Conservation (phyloP, 768 basidiomycete species). For the Leccinum truebloodii region DNA sequence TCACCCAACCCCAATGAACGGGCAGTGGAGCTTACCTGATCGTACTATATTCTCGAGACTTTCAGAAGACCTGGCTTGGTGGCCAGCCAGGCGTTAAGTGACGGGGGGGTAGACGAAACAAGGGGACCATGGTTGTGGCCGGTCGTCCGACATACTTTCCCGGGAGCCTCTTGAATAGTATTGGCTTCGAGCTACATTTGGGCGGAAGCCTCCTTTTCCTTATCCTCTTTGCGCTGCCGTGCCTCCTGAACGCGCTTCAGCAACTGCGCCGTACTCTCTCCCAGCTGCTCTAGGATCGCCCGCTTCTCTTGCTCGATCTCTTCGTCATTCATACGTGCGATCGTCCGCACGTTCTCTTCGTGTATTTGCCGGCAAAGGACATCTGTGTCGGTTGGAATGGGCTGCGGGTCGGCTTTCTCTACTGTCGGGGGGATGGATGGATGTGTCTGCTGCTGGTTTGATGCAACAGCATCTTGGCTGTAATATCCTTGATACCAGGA, state of each 20-base stretch:
- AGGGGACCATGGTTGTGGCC: not conserved
- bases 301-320: slow-evolving; percentile 66
- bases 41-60: slow-evolving; percentile 30
- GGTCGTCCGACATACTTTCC: no score
- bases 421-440: not conserved
- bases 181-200: slow-evolving; percentile 1
- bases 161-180: not conserved
- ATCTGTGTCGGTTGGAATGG: slow-evolving; percentile 27
- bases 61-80: slow-evolving; percentile 18
- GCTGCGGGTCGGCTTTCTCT: slow-evolving; percentile 8
- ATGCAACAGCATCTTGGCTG: slow-evolving; percentile 42
- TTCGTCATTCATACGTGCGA: slow-evolving; percentile 69
- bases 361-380: slow-evolving; percentile 60
- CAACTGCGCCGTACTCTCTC: slow-evolving; percentile 61
- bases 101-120: slow-evolving; percentile 14
- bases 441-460: slow-evolving; percentile 10
- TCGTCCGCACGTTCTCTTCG: slow-evolving; percentile 61
- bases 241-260: slow-evolving; percentile 41
- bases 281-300: slow-evolving; percentile 73
- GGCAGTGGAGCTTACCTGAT: slow-evolving; percentile 14
- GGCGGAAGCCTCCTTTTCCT: not conserved
- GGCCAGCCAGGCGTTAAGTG: slow-evolving; percentile 13
- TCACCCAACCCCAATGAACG: no score
- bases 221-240: slow-evolving; percentile 16
- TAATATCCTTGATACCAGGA: slow-evolving; percentile 49